Evolutionary conservation across 192 early-diverging fungal species (phyloP), one percentile per base, ranked within the genome.

Genomic region (Lobosporangium transversale): DNA sequence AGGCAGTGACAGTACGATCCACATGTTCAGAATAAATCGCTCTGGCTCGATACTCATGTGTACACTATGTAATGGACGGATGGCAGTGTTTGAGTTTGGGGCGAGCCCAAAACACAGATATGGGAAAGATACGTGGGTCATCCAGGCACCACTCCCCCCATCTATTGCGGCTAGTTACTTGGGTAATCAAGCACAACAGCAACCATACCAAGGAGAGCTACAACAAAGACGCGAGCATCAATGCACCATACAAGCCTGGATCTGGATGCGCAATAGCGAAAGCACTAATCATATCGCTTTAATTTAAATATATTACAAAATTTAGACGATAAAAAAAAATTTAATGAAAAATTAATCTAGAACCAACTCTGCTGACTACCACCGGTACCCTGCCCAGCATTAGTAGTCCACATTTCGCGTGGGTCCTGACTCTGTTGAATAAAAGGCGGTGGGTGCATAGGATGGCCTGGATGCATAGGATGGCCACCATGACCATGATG

Each of bases 401-500:
- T 62, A 2, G 64, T 67, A 7, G 73, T 76, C 73, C 73, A 76
- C 73, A 76, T 76, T 53, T 76, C 73, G 9, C 73, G 64, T 18
- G 73, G 73, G 40, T 76, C 73, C 24, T 76, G 73, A 15, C 73
- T 76, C 42, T 50, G 55, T 20, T 44, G 73, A 11, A 53, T 30
- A 27, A 64, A 32, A 7, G 64, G 45, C 14, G 63, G 59, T 35
- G 62, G 50, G 30, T 59, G 50, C 4, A 24, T 21, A 2, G 55
- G 56, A 37, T 40, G 58, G 10, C 43, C 44, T 4, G 64, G 68
- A 18, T 42, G 45, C 21, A 59, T 60, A 12, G 51, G 55, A 20
- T 56, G 64, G 2, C 54, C 40, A n/a, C n/a, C n/a, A 50, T 35
- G 31, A 17, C 68, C 62, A 23, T 32, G 37, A 30, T 66, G 56